Evolutionary conservation across 805 yeast genomes (phyloP).

Genomic region (Candida boidinii): DNA sequence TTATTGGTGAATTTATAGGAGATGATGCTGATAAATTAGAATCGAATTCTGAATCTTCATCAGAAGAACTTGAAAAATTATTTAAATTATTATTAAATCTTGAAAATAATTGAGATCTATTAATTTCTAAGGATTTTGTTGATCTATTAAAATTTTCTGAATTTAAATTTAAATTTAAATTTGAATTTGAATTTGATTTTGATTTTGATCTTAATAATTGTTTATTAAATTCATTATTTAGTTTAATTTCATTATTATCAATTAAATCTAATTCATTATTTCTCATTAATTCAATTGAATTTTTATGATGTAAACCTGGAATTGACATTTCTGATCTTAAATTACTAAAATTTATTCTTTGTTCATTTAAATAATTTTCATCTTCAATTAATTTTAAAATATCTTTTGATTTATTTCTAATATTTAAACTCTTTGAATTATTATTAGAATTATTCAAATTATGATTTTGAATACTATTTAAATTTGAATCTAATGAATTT

Average conservation of each 20-base stretch:
- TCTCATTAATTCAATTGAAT: conserved; percentile 11
- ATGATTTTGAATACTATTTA: conserved; percentile 19
- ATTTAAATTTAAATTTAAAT: background rate
- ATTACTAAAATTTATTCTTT: conserved; percentile 32
- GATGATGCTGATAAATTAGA: background rate
- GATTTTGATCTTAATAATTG: background rate
- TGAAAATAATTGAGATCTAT: conserved; percentile 12
- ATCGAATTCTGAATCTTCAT: conserved; percentile 4
- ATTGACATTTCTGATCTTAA: conserved; percentile 33
- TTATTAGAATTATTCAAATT: conserved; percentile 14
- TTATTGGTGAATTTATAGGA: conserved; percentile 1
- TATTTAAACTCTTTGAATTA: conserved; percentile 20
- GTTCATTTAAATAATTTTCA: conserved; percentile 25
- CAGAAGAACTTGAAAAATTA: conserved; percentile 6
- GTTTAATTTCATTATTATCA: conserved; percentile 8
- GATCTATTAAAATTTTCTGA: background rate
- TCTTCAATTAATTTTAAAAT: conserved; percentile 24
- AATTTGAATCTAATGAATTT: background rate
- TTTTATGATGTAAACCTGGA: conserved; percentile 28
- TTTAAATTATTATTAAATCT: conserved; percentile 7
- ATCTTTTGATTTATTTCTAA: conserved; percentile 28
- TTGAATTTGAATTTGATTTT: conserved; percentile 5
- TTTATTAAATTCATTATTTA: background rate
- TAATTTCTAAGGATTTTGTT: conserved; percentile 17
- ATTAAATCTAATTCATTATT: conserved; percentile 12